Evolutionary conservation across 805 yeast species (phyloP).

Genomic region (Starmerella bombicola): DNA sequence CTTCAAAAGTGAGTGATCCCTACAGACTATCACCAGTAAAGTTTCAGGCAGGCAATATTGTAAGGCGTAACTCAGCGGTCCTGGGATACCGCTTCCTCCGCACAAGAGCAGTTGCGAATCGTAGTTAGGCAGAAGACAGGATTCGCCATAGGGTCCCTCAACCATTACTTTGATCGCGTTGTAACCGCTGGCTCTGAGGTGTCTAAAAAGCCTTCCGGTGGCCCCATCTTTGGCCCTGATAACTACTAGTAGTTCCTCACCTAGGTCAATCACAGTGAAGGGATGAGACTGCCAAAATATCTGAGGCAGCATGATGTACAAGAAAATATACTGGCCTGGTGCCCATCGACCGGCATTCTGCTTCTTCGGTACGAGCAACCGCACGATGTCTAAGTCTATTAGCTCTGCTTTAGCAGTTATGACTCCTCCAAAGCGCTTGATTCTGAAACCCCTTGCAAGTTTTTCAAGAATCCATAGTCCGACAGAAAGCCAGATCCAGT

Average conservation of each 20-base stretch:
- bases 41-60: slow-evolving; percentile 1
- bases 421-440: slow-evolving; percentile 3
- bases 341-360: background rate
- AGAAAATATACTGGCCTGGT: slow-evolving; percentile 8
- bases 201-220: background rate
- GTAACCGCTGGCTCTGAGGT: background rate
- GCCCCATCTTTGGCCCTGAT: slow-evolving; percentile 10
- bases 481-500: slow-evolving; percentile 5
- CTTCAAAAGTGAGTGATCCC: slow-evolving; percentile 3
- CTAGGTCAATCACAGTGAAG: slow-evolving; percentile 35
- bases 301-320: slow-evolving; percentile 31
- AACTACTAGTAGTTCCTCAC: slow-evolving; percentile 3
- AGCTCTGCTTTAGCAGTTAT: slow-evolving; percentile 5
- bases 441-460: background rate
- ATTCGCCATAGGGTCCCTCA: slow-evolving; percentile 10
- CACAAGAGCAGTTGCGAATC: slow-evolving; percentile 5
- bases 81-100: slow-evolving; percentile 13
- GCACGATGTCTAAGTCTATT: slow-evolving; percentile 1
- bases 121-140: background rate
- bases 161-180: background rate
- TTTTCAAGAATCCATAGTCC: slow-evolving; percentile 3
- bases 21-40: slow-evolving; percentile 4
- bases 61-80: slow-evolving; percentile 7
- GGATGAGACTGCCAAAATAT: slow-evolving; percentile 65
- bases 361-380: slow-evolving; percentile 7